Evolutionary conservation across 2,329 filamentous ascomycete genomes (phyloP), one percentile per base, ranked within the genome.

Genomic region (Colletotrichum tropicicola): DNA sequence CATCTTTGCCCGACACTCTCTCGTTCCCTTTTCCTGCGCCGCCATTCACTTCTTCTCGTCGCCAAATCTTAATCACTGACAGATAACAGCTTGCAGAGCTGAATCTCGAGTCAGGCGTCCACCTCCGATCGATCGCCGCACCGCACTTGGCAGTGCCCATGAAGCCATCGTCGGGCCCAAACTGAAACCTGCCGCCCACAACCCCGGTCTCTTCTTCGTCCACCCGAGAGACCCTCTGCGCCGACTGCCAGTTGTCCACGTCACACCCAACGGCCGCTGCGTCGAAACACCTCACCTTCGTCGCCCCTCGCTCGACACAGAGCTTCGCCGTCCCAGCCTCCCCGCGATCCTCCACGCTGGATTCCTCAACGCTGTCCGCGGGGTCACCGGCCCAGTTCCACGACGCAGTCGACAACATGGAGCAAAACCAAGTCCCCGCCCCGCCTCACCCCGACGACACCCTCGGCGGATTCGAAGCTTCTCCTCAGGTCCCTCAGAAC

Each of bases 321-420:
- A 68, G 62, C 37, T 56, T 65, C 52, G 57, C 55, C 53, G 44
- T 55, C 59, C 39, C 59, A 58, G 55, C 61, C 30, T 19, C 48
- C 51, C 55, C 59, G 56, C 52, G 47, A 55, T 67, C 65, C 59
- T 70, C 69, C 79, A 83, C 74, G 67, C 82, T 87, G 85, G 85
- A 88, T 83, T 82, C 81, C 68, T 82, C 82, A 66, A 82, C 77
- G 17, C 71, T 83, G 32, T 79, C 80, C 48, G 77, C 78, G 72
- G 83, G 82, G 78, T 84, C 83, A 66, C 77, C 79, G 74, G 82
- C 78, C 79, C 83, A 84, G 72, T 84, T 82, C 72, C 82, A 83
- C 81, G 81, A 84, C 82, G 79, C 80, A 63, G 75, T 85, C 70
- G 82, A 84, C 71, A 82, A 71, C 65, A 85, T 85, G 81, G 86